Conservation (phyloP, 2,329 filamentous ascomycete species). For the Xylariaceae sp. region DNA sequence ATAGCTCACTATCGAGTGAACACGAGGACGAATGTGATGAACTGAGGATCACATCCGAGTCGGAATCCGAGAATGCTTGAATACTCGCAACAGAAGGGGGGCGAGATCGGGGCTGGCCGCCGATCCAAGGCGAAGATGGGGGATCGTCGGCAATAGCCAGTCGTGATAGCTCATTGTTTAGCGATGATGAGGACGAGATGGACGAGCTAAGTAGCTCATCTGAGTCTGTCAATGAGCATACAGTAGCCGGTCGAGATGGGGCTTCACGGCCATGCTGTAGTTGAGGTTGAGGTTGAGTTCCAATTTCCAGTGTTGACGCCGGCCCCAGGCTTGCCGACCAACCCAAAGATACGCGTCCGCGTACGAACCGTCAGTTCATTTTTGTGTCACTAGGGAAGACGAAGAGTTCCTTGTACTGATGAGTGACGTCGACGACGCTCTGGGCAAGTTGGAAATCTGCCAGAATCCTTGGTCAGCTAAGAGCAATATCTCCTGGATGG, state of each 20-base stretch:
- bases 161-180: constrained; percentile 3
- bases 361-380: constrained; percentile 32
- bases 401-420: constrained; percentile 77
- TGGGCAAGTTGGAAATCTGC: constrained; percentile 73
- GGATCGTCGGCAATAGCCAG: constrained; percentile 7
- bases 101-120: constrained; percentile 11
- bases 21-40: constrained; percentile 8
- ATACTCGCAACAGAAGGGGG: constrained; percentile 1
- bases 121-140: constrained; percentile 14
- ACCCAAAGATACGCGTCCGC: constrained; percentile 37
- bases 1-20: constrained; percentile 9
- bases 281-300: constrained; percentile 6
- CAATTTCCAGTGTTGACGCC: constrained; percentile 10
- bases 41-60: constrained; percentile 7
- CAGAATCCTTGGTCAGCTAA: not conserved
- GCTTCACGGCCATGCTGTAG: constrained; percentile 1
- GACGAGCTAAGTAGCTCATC: constrained; percentile 10
- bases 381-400: constrained; percentile 48
- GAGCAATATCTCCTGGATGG: constrained; percentile 8
- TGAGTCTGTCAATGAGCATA: constrained; percentile 14
- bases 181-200: constrained; percentile 3
- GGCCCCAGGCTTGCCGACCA: constrained; percentile 31
- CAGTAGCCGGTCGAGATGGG: constrained; percentile 10
- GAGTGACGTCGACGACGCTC: constrained; percentile 80
- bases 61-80: constrained; percentile 1